Evolutionary conservation across 306 rosid genomes (phyloP), one percentile per base, ranked within the genome.

Genomic region (Acacia melanoxylon): DNA sequence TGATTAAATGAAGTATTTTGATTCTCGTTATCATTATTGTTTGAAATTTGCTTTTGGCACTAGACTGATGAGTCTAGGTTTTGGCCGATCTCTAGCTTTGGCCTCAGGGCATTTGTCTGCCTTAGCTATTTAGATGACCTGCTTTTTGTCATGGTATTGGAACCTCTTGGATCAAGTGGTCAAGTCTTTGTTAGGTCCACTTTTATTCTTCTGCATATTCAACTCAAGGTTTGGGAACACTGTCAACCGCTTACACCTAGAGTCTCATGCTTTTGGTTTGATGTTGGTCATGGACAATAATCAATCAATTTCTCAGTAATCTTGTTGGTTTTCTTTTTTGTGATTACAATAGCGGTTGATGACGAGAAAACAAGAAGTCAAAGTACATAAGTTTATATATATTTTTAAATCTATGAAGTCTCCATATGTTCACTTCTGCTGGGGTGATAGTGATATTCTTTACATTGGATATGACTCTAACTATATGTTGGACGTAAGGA

Each of bases 101-200:
- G 56, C 68, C 59, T 49, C 56, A 16, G 56, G 48, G 71, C 49
- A 79, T 56, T 42, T 79, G 14, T 52, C 8, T 81, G 78, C 67
- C 27, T 12, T 48, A 14, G 52, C 52, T 48, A 48, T 46, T 46
- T 46, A 61, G 42, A 12, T 74, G 78, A 52, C 29, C 33, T 13
- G 6, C 37, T 37, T 58, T 2, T 75, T 59, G 54, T 41, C 56
- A 35, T 59, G 69, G 51, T 37, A 33, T 75, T 41, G 11, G 46
- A 54, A 61, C 33, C 22, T 75, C 9, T 59, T 74, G 25, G 33
- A 59, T 27, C 51, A 13, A 20, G 35, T 54, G 7, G 20, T 54
- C 35, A 22, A 75, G 33, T 56, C 48, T 10, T 74, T 4, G 25
- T 20, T 33, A 37, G 49, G 45, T 20, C n/a, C 33, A 31, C 31